phyloP scores from a whole-genome alignment of 345 rosid species.

The Garcia nutans region DNA sequence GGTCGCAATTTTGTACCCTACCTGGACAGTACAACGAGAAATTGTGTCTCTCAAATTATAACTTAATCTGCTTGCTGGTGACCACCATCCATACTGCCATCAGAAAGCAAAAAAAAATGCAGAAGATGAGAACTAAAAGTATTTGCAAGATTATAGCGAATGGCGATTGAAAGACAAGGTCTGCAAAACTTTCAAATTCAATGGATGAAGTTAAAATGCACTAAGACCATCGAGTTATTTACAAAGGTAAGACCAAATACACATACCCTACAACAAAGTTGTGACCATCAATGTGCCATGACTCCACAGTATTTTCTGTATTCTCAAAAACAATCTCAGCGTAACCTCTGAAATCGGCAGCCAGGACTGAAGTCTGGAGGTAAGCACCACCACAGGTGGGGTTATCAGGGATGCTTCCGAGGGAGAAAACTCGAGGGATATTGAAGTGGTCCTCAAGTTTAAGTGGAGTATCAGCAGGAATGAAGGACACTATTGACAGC shows the following conservation, averaged over 20 bases:
- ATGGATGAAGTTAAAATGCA: neutral
- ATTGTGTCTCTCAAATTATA: conserved; percentile 35
- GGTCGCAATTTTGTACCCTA: neutral
- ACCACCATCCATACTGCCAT: conserved; percentile 39
- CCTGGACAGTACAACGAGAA: conserved; percentile 38
- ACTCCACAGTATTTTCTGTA: conserved; percentile 28
- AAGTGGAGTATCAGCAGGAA: conserved; percentile 28
- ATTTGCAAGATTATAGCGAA: neutral
- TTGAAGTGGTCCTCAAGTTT: conserved; percentile 37
- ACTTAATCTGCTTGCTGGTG: conserved; percentile 25
- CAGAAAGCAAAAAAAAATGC: neutral
- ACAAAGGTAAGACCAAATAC: neutral
- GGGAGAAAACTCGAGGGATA: conserved; percentile 34
- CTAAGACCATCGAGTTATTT: neutral
- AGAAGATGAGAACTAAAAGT: neutral
- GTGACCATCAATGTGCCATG: conserved; percentile 33
- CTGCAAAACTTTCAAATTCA: neutral
- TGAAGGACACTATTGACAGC: conserved; percentile 30
- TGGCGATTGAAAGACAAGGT: too few relatives aligned
- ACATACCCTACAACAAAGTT: conserved; percentile 34
- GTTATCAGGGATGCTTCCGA: conserved; percentile 30
- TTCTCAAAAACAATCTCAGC: conserved; percentile 33
- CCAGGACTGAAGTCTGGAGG: conserved; percentile 36
- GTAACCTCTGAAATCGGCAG: conserved; percentile 32
- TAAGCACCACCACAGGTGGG: conserved; percentile 24